Percentiles rank a stretch among this genome's conserved stretches.
Conservation (phyloP, 2,329 filamentous ascomycete species). For the Chrysoporthe deuterocubensis region DNA sequence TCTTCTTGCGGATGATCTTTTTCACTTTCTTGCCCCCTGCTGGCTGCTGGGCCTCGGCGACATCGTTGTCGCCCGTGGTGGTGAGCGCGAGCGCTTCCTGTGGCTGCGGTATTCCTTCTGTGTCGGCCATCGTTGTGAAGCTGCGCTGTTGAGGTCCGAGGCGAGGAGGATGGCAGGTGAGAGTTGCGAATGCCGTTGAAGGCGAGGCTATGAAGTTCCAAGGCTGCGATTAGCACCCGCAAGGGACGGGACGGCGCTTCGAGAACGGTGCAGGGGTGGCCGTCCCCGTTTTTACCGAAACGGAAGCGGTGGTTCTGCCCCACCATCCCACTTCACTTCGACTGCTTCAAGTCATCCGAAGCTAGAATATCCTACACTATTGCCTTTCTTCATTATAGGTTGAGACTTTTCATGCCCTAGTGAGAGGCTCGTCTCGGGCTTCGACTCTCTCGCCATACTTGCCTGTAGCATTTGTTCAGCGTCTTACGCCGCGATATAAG, state of each 20-base stretch:
- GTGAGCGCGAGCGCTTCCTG: slow-evolving; percentile 41
- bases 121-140: slow-evolving; percentile 33
- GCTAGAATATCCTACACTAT: background rate
- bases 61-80: slow-evolving; percentile 45
- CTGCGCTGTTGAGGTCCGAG: background rate
- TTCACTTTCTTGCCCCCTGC: slow-evolving; percentile 67
- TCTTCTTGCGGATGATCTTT: slow-evolving; percentile 90
- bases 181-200: background rate
- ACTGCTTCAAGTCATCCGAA: background rate
- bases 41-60: slow-evolving; percentile 45
- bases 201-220: background rate
- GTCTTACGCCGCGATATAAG: background rate
- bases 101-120: slow-evolving; percentile 22
- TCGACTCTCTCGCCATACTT: background rate
- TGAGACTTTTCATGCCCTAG: background rate
- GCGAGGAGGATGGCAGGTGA: background rate
- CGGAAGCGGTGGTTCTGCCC: slow-evolving; percentile 18
- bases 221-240: background rate
- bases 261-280: slow-evolving; percentile 1
- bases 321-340: slow-evolving; percentile 9
- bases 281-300: slow-evolving; percentile 9
- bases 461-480: background rate
- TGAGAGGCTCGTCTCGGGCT: background rate
- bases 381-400: background rate
- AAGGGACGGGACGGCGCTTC: background rate